These are phyloP conservation scores for Cetradonia linearis DNA, from an alignment of 495 filamentous ascomycete genomes.

Conservation along the genomic window DNA sequence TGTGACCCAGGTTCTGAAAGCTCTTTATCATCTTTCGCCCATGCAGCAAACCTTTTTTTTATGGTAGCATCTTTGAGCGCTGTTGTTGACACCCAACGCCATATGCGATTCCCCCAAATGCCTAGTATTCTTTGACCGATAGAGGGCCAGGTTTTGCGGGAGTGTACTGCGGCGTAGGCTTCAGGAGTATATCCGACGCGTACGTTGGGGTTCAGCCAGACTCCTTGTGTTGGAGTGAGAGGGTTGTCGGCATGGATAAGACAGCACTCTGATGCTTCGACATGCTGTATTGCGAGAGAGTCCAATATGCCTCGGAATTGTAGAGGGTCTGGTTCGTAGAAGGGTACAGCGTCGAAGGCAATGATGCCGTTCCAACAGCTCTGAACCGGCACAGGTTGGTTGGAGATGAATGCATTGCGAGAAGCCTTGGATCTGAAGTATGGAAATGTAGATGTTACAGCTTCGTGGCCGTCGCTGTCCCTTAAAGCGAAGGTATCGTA, in stretches of 20 bases:
- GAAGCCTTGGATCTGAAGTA: slow-evolving; percentile 60
- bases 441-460: slow-evolving; percentile 59
- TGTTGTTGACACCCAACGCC: slow-evolving; percentile 37
- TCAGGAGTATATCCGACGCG: slow-evolving; percentile 57
- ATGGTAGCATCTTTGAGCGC: slow-evolving; percentile 34
- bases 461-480: slow-evolving; percentile 53
- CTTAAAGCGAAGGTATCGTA: slow-evolving; percentile 84
- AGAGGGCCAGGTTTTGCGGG: slow-evolving; percentile 33
- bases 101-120: slow-evolving; percentile 49
- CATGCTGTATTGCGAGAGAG: slow-evolving; percentile 51
- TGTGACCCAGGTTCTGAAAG: slow-evolving; percentile 45
- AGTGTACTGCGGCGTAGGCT: slow-evolving; percentile 48
- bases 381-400: slow-evolving; percentile 53
- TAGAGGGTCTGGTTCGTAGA: slow-evolving; percentile 40
- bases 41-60: slow-evolving; percentile 33
- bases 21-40: slow-evolving; percentile 31
- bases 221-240: slow-evolving; percentile 42
- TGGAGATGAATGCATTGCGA: slow-evolving; percentile 43
- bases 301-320: slow-evolving; percentile 65
- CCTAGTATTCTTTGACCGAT: slow-evolving; percentile 31
- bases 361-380: slow-evolving; percentile 86
- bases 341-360: slow-evolving; percentile 48
- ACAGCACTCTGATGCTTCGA: slow-evolving; percentile 78
- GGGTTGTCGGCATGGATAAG: slow-evolving; percentile 70
- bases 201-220: slow-evolving; percentile 70